phyloP scores from a whole-genome alignment of 1,139 yeast species.

The Magnusiomyces paraingens region DNA sequence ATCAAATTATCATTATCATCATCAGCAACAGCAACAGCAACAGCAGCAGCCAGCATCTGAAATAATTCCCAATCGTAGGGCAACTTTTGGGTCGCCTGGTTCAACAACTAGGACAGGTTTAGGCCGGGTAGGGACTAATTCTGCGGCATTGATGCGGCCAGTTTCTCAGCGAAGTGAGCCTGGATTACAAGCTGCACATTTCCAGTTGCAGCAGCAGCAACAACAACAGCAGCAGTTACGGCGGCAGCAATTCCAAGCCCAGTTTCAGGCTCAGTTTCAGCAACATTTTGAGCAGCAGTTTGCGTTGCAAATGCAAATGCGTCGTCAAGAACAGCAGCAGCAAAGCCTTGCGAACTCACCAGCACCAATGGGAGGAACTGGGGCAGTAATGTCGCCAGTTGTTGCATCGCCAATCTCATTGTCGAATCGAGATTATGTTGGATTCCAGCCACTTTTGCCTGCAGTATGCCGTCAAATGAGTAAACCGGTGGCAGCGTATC shows the following conservation, averaged over 20 bases:
- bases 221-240: not conserved
- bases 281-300: not conserved
- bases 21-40: too few relatives aligned
- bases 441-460: too few relatives aligned
- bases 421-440: too few relatives aligned
- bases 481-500: too few relatives aligned
- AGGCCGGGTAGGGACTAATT: not conserved
- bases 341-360: not conserved
- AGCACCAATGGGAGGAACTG: too few relatives aligned
- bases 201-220: not conserved
- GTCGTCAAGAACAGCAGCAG: not conserved
- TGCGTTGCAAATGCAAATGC: not conserved
- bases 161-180: not conserved
- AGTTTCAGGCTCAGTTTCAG: not conserved
- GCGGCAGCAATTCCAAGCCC: not conserved
- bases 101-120: not conserved
- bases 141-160: not conserved
- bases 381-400: too few relatives aligned
- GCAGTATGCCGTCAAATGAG: too few relatives aligned
- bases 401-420: too few relatives aligned
- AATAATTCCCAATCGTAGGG: too few relatives aligned
- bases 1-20: too few relatives aligned
- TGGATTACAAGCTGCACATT: not conserved
- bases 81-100: too few relatives aligned
- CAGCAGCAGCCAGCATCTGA: too few relatives aligned